These are phyloP conservation scores for Brasilioporus rufonigricans DNA, from an alignment of 768 basidiomycete genomes.

Conservation along the genomic window DNA sequence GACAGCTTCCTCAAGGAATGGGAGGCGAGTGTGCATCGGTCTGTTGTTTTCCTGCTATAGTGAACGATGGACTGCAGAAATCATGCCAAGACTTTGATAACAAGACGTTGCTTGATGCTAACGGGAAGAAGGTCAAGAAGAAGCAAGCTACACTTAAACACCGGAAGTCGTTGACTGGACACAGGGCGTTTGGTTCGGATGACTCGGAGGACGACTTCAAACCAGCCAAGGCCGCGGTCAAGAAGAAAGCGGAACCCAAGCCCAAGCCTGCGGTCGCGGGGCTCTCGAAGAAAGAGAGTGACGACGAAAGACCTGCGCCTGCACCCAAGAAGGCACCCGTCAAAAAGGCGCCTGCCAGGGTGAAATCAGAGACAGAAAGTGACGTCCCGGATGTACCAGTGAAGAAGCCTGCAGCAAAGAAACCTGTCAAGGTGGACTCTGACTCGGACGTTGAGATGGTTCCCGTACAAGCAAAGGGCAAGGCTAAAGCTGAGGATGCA, in stretches of 20 bases:
- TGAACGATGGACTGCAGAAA: slow-evolving; percentile 30
- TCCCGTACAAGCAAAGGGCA: slow-evolving; percentile 35
- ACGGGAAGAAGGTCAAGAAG: slow-evolving; percentile 53
- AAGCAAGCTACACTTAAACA: slow-evolving; percentile 56
- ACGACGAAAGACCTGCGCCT: slow-evolving; percentile 33
- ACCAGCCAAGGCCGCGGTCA: slow-evolving; percentile 46
- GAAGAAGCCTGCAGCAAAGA: slow-evolving; percentile 21
- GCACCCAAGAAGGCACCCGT: slow-evolving; percentile 31
- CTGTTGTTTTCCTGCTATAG: not conserved
- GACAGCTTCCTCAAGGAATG: slow-evolving; percentile 81
- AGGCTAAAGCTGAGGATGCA: slow-evolving; percentile 36
- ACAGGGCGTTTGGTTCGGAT: slow-evolving; percentile 34
- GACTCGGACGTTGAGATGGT: slow-evolving; percentile 40
- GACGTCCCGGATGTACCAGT: slow-evolving; percentile 28
- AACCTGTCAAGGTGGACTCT: slow-evolving; percentile 30
- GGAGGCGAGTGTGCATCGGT: slow-evolving; percentile 56
- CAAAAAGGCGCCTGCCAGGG: slow-evolving; percentile 33
- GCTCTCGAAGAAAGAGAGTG: slow-evolving; percentile 45
- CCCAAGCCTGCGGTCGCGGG: slow-evolving; percentile 32
- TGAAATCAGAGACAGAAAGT: slow-evolving; percentile 40
- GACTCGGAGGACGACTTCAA: slow-evolving; percentile 56
- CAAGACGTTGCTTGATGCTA: slow-evolving; percentile 44
- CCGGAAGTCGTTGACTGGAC: slow-evolving; percentile 49
- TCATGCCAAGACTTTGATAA: slow-evolving; percentile 43
- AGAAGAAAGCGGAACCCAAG: slow-evolving; percentile 34